phyloP scores from a whole-genome alignment of 306 rosid species.

The Mimosa bimucronata region DNA sequence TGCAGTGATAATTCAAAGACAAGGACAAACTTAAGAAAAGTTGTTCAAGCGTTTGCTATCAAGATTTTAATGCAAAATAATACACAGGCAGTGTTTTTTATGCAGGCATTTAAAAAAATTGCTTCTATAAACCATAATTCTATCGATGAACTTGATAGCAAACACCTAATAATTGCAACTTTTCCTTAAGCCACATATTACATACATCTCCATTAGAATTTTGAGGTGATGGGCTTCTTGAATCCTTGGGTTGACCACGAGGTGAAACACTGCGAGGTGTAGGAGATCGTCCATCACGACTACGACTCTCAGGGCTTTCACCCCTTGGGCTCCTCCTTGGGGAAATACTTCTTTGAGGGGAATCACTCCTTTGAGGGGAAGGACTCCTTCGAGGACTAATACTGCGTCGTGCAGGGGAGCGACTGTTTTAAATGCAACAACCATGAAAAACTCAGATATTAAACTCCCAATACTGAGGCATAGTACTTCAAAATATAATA shows the following conservation, averaged over 20 bases:
- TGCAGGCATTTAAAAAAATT: neutral
- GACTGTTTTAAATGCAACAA: slow-evolving; percentile 44
- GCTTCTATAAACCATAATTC: neutral
- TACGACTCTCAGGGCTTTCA: slow-evolving; percentile 56
- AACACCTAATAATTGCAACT: neutral
- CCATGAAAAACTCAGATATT: neutral
- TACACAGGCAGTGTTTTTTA: too few relatives aligned
- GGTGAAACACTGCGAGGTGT: slow-evolving; percentile 71
- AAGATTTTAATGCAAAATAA: too few relatives aligned
- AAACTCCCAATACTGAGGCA: neutral
- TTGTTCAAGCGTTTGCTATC: too few relatives aligned
- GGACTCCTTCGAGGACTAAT: slow-evolving; percentile 63
- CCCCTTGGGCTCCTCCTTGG: slow-evolving; percentile 58
- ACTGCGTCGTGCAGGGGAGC: slow-evolving; percentile 64
- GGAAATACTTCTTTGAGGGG: slow-evolving; percentile 59
- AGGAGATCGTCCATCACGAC: slow-evolving; percentile 57
- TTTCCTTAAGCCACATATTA: slow-evolving; percentile 23
- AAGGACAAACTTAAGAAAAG: neutral
- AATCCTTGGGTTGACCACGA: slow-evolving; percentile 47
- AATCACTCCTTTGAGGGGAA: slow-evolving; percentile 52
- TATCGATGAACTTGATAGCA: neutral
- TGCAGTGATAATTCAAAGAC: neutral
- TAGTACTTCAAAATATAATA: neutral
- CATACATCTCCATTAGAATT: slow-evolving; percentile 73
- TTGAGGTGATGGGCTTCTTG: slow-evolving; percentile 63